Evolutionary conservation across 1,139 yeast genomes (phyloP).

Genomic region (Casaregolazyma lundiana): DNA sequence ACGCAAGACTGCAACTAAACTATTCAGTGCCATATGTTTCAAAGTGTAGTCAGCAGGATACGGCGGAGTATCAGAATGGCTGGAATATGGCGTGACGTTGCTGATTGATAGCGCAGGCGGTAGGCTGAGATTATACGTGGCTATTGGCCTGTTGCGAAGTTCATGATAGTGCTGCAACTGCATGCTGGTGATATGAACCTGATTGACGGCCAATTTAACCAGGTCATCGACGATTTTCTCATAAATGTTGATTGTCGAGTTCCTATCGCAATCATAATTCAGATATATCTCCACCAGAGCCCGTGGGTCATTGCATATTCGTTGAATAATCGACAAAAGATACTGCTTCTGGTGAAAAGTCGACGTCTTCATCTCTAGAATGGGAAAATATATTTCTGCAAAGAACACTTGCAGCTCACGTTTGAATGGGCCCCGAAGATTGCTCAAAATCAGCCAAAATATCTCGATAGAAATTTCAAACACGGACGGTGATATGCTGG

Average conservation of each 20-base stretch:
- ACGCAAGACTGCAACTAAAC: slow-evolving; percentile 76
- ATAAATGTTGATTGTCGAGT: slow-evolving; percentile 75
- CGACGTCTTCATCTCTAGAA: slow-evolving; percentile 85
- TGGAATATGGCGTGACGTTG: slow-evolving; percentile 40
- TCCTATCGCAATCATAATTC: slow-evolving; percentile 87
- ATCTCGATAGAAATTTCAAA: slow-evolving; percentile 90
- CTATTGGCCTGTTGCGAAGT: slow-evolving; percentile 53
- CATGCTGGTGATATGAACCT: slow-evolving; percentile 65
- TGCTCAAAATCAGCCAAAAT: slow-evolving; percentile 81
- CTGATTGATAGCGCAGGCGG: slow-evolving; percentile 74
- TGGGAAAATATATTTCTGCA: slow-evolving; percentile 90
- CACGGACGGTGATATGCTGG: slow-evolving; percentile 86
- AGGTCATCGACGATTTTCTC: slow-evolving; percentile 76
- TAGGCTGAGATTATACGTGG: slow-evolving; percentile 68
- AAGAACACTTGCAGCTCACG: slow-evolving; percentile 90
- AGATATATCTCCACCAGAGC: slow-evolving; percentile 87
- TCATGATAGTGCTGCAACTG: slow-evolving; percentile 68
- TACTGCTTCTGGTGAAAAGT: slow-evolving; percentile 91
- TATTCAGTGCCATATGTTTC: slow-evolving; percentile 74
- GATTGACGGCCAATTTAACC: slow-evolving; percentile 64
- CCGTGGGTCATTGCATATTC: slow-evolving; percentile 83
- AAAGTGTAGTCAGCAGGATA: slow-evolving; percentile 61
- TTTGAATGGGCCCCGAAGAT: slow-evolving; percentile 81
- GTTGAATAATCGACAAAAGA: slow-evolving; percentile 68
- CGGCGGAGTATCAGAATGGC: slow-evolving; percentile 49